Evolutionary conservation across 164 flowering plant genomes (phyloP), one percentile per base, ranked within the genome.

Genomic region (Brasenia schreberi): DNA sequence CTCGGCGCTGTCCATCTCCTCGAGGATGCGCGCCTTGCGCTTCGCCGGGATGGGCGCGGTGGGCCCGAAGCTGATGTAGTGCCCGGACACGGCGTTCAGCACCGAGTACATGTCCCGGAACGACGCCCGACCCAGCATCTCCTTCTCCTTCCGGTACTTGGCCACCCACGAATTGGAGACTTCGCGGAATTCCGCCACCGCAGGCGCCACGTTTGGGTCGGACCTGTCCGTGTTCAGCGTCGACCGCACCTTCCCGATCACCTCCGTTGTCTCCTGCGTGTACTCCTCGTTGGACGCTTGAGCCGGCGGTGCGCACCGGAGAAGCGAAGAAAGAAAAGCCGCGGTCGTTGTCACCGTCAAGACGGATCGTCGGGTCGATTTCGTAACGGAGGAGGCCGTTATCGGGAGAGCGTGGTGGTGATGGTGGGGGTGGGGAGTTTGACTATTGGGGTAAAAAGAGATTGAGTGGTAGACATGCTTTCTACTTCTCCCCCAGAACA

Each of bases 111-210:
- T 85, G 69, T 94, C 98, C 3, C 98, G 72, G 69, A 90, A 94
- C 1, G 98, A 94, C 14, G 76, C 69, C 67, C 95, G 73, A 1
- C 89, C 96, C 7, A 94, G 73, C 67, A 94, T 73, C 0, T 85
- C 66, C 59, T 91, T 94, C 83, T 94, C 98, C 67, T 84, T 81
- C 72, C 98, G 71, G 69, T 93, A 90, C 90, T 94, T 94, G 4
- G 98, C 98, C 76, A 94, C 98, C 98, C 98, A 94, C 1, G 84
- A 75, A 64, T 90, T 94, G 1, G 98, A 94, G 1, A 85, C 71
- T 33, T 87, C 87, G 69, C 97, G 73, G 0, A 94, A 77, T 0
- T 85, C 90, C 14, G 96, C 80, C 65, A 94, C 98, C 4, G 96
- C 91, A 0, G 44, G 49, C 0, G 91, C 90, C 39, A 86, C 81